Base-by-base conservation (phyloP, 73 alveolate genomes). In the Effrenium voratum region DNA sequence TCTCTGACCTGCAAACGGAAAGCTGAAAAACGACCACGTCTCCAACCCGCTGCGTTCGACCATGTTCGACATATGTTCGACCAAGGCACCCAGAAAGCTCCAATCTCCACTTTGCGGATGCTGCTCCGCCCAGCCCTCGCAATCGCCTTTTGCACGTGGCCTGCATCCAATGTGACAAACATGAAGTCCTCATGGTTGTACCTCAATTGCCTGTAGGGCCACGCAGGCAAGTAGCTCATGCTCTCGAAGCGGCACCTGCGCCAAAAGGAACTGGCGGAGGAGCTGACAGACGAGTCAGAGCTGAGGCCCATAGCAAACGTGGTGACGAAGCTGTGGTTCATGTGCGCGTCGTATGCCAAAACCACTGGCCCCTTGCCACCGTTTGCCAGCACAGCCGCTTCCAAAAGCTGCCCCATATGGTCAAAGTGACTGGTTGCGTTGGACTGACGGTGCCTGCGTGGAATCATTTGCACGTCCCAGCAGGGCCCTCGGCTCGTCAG, bases 71-170 rank as follows among this genome's bases (percentile, higher is more conserved):
- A 52, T 19, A n/a, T 5, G 34, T 70, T 70, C 26, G 47, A 47
- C 81, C 84, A 5, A 73, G 84, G n/a, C 2, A 34, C 84, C 50
- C 50, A 73, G 34, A 73, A 73, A 6, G 55, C 32, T 1, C 84
- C 84, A 1, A 73, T 5, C 55, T 73, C 57, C 10, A 73, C 40
- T 24, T 38, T 73, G 38, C 84, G 84, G 3, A 34, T 22, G 34
- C 40, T 32, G 55, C 57, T 73, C n/a, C 84, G 52, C 6, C 84
- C 84, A 38, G 84, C 84, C 3, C 84, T 26, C 15, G 36, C 84
- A 5, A 73, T 73, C 1, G 84, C 84, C 34, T 73, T 73, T 34
- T 73, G 84, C n/a, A 73, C 84, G 40, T 73, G 84, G 57, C 84
- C 84, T 3, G 84, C 49, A 73, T 73, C 84, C 55, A 73, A 36